phyloP scores from a whole-genome alignment of 441 rosid genomes.

The Erodium moschatum region DNA sequence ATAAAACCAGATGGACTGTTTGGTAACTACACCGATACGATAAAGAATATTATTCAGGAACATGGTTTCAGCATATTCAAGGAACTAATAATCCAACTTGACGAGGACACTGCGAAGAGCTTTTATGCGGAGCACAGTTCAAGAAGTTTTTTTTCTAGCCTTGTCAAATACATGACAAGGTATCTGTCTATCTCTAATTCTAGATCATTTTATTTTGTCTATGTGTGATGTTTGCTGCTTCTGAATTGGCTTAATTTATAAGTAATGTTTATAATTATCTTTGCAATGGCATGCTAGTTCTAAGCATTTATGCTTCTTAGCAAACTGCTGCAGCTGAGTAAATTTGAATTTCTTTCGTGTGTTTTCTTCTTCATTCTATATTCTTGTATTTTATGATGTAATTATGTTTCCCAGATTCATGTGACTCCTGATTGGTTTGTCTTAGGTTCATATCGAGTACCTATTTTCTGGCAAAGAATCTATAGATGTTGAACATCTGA shows the following conservation, averaged over 20 bases:
- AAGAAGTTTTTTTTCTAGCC: constrained; percentile 49
- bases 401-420: neutral
- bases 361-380: neutral
- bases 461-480: neutral
- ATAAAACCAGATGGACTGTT: constrained; percentile 78
- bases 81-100: constrained; percentile 47
- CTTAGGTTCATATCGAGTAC: neutral
- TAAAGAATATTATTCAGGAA: constrained; percentile 40
- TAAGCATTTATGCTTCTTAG: neutral
- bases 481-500: neutral
- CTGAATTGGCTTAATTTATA: neutral
- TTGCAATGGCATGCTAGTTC: neutral
- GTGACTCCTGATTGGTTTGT: neutral
- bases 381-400: neutral
- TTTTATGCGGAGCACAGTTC: constrained; percentile 74
- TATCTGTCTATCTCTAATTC: constrained; percentile 18
- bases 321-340: neutral
- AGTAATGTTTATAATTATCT: neutral
- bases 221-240: neutral
- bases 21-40: constrained; percentile 48
- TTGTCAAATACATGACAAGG: constrained; percentile 74
- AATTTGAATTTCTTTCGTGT: neutral
- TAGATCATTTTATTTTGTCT: neutral
- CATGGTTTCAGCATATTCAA: constrained; percentile 44
- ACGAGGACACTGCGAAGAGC: constrained; percentile 39